Evolutionary conservation across 768 basidiomycete genomes (phyloP).

Genomic region (Cubamyces lactineus): DNA sequence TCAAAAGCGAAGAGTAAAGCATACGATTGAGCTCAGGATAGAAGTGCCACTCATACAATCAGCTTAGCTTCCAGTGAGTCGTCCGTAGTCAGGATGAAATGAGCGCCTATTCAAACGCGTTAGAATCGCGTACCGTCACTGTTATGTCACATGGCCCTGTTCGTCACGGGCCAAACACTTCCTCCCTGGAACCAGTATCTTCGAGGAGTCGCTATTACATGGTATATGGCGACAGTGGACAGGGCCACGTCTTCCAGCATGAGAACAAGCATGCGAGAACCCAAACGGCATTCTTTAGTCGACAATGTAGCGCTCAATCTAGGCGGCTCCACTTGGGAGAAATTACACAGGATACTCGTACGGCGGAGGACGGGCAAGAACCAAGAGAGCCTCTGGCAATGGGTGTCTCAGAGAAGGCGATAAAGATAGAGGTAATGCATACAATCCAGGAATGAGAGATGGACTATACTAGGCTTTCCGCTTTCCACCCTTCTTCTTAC

Average conservation of each 20-base stretch:
- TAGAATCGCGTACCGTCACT: slow-evolving; percentile 15
- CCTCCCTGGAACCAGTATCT: no score
- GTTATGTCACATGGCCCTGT: neutral
- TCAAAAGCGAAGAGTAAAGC: slow-evolving; percentile 11
- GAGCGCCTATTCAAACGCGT: slow-evolving; percentile 12
- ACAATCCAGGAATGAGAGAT: neutral
- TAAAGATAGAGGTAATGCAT: neutral
- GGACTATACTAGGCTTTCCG: slow-evolving; percentile 34
- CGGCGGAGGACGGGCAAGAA: no score
- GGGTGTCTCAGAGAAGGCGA: no score
- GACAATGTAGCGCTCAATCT: no score
- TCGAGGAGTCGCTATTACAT: no score
- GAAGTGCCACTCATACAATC: slow-evolving; percentile 9
- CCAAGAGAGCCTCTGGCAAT: no score
- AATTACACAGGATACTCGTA: no score
- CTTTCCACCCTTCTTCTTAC: slow-evolving; percentile 53
- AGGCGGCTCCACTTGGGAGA: no score
- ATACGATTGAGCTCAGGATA: slow-evolving; percentile 6
- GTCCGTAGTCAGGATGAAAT: neutral
- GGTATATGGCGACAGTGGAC: no score
- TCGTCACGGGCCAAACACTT: neutral
- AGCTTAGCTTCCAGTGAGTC: neutral
- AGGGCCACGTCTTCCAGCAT: neutral
- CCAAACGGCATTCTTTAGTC: no score
- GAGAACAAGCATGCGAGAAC: no score